Evolutionary conservation across 805 yeast genomes (phyloP).

Genomic region (Starmerella cellae): DNA sequence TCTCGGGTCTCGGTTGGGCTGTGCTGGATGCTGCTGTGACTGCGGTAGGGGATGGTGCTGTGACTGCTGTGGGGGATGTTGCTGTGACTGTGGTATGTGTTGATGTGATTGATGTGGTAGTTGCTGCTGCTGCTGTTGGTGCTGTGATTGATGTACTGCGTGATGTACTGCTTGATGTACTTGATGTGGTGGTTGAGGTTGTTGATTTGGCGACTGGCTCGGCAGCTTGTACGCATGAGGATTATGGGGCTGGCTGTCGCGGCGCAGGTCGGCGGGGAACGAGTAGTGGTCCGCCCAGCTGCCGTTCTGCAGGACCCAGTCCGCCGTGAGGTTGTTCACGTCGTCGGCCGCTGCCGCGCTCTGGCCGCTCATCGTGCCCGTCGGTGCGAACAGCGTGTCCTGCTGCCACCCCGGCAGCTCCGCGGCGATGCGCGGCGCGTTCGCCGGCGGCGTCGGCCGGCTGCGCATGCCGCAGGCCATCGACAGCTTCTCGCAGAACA

Average conservation of each 20-base stretch:
- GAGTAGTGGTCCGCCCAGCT: constrained; percentile 1
- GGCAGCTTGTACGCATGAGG: neutral
- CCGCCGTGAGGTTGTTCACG: constrained; percentile 1
- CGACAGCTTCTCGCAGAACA: constrained; percentile 63
- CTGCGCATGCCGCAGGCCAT: constrained; percentile 72
- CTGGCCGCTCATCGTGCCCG: too few relatives aligned
- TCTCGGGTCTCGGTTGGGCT: too few relatives aligned
- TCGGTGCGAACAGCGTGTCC: constrained; percentile 4
- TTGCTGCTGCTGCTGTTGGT: neutral
- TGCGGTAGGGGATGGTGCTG: neutral
- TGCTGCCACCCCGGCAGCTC: constrained; percentile 17
- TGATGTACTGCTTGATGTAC: neutral
- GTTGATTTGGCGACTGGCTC: neutral
- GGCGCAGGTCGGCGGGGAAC: neutral
- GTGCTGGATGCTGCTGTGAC: too few relatives aligned
- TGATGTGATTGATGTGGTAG: neutral
- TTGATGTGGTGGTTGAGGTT: neutral
- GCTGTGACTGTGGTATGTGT: neutral
- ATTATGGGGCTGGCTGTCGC: neutral
- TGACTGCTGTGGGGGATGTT: too few relatives aligned
- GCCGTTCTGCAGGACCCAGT: constrained; percentile 9
- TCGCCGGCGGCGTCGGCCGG: constrained; percentile 33
- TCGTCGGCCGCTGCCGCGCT: too few relatives aligned
- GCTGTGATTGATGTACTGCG: neutral
- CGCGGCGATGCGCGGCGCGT: constrained; percentile 17